A percentile compares a stretch with the other conserved stretches of the same genome.
Evolutionary conservation across 2,329 filamentous ascomycete species (phyloP).

Genomic region (Venturia carpophila): DNA sequence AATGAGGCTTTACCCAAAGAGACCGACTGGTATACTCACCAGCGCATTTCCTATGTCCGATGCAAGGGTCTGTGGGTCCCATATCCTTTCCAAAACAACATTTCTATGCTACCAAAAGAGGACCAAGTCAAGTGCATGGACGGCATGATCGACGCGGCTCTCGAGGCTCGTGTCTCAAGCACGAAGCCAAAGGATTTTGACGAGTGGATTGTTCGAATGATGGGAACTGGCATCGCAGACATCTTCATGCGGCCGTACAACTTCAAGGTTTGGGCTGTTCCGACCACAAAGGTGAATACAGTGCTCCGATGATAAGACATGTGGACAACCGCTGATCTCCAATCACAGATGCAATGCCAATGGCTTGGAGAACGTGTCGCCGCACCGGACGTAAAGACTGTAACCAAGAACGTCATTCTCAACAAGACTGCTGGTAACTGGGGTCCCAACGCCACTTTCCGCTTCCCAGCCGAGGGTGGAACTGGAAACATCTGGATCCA

Average conservation of each 20-base stretch:
- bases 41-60: constrained; percentile 98
- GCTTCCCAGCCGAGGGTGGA: constrained; percentile 90
- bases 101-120: constrained; percentile 94
- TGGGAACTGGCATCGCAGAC: constrained; percentile 81
- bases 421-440: constrained; percentile 95
- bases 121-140: constrained; percentile 93
- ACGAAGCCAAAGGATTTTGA: constrained; percentile 96
- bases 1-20: constrained; percentile 91
- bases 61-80: constrained; percentile 96
- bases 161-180: constrained; percentile 77
- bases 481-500: constrained; percentile 99
- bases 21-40: constrained; percentile 94
- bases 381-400: constrained; percentile 87
- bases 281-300: constrained; percentile 75
- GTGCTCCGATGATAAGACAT: background rate
- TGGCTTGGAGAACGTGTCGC: constrained; percentile 99
- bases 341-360: constrained; percentile 86
- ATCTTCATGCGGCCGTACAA: constrained; percentile 99
- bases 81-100: constrained; percentile 99
- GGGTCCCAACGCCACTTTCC: constrained; percentile 97
- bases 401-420: constrained; percentile 89
- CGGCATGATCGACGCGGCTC: constrained; percentile 87
- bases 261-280: constrained; percentile 99
- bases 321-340: background rate
- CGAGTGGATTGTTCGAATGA: constrained; percentile 94